Evolutionary conservation across 257 asterid genomes (phyloP).

Genomic region (Orobanche coerulescens): DNA sequence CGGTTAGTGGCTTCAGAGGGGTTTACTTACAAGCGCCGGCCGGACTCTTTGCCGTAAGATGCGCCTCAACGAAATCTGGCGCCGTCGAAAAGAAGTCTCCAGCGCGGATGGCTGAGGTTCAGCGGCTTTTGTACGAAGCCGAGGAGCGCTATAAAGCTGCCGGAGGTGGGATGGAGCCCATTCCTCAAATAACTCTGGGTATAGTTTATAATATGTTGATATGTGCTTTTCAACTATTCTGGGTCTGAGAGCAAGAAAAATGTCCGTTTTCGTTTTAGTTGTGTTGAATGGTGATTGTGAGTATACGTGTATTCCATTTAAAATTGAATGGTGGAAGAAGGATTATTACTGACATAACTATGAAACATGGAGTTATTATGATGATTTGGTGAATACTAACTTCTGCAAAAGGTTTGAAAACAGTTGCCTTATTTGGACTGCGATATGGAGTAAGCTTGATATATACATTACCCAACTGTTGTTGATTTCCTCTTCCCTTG

Average conservation of each 20-base stretch:
- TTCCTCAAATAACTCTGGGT: conserved; percentile 73
- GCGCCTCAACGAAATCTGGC: conserved; percentile 43
- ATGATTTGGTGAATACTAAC: conserved; percentile 1
- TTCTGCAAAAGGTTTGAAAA: neutral
- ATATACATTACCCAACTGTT: neutral
- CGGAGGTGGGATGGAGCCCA: conserved; percentile 54
- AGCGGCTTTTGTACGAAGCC: conserved; percentile 60
- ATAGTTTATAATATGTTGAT: neutral
- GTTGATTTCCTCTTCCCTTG: neutral
- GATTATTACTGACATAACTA: neutral
- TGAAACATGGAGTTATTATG: neutral
- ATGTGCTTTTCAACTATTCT: neutral
- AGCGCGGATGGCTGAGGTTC: conserved; percentile 64
- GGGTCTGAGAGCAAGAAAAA: neutral
- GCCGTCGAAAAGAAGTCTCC: conserved; percentile 53
- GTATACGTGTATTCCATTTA: neutral
- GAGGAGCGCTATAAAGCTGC: conserved; percentile 64
- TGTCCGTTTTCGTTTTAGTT: neutral
- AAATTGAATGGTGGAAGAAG: neutral
- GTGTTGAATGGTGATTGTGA: neutral
- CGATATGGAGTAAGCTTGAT: neutral
- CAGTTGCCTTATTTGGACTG: neutral
- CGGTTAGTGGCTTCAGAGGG: conserved; percentile 5
- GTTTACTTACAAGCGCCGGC: conserved; percentile 16
- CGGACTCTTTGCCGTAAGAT: conserved; percentile 20